Evolutionary conservation across 2,329 filamentous ascomycete genomes (phyloP), one percentile per base, ranked within the genome.

Genomic region (Phoma herbarum): DNA sequence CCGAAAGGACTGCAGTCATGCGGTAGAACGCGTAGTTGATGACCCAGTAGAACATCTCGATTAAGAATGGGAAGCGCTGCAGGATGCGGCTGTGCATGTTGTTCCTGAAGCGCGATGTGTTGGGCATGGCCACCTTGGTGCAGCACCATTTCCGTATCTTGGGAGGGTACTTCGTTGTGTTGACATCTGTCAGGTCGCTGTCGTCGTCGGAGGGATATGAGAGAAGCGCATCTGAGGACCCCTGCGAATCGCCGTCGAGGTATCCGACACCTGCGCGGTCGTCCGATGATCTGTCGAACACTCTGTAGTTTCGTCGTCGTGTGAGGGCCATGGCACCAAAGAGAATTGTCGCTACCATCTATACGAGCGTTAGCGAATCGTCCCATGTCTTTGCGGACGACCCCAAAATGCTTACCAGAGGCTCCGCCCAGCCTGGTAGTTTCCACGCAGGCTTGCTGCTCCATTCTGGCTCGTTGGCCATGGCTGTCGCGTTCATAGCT

Each of bases 21-120:
- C 83, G 81, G 76, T 90, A 90, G 70, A 88, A 87, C 44, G 83
- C 79, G 63, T 88, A 85, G 68, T 87, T 89, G 65, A 90, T 81
- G 42, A 84, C 81, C 88, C 88, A 90, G 78, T 90, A 90, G 73
- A 90, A 90, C 86, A 90, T 90, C 74, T 90, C 88, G 47, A 90
- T 82, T 53, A 90, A 74, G 70, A 90, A 90, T 4, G 88, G 88
- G 64, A 87, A 89, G 69, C 87, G 88, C 71, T 88, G 85, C 58
- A 90, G 79, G 54, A 90, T 81, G 25, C 86, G 81, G 60, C 85
- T 88, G 72, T 89, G 87, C 47, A 84, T 72, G 70, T 88, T 77
- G 59, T 83, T 80, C 37, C 82, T 80, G 73, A 88, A 90, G n/a
- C 85, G 82, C 3, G 84, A 84, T 2, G 86, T 84, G 66, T 87